Percentiles rank a stretch among this genome's conserved stretches.
These are phyloP conservation scores for Rossbeevera mucosa DNA, from an alignment of 768 basidiomycete species.

Conservation along the genomic window DNA sequence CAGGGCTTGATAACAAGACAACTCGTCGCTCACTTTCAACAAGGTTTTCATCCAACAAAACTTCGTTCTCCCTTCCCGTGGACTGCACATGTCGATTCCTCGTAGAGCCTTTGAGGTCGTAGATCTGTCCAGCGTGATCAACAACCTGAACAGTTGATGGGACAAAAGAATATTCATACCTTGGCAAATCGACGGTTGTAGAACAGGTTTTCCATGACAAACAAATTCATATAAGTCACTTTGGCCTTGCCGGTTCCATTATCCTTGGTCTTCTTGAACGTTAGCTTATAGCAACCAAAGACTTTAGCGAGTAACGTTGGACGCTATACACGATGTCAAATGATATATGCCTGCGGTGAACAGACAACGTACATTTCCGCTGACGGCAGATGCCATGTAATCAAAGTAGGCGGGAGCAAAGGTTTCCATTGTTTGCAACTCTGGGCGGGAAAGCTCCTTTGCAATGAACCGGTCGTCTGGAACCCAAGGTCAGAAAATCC, in stretches of 20 bases:
- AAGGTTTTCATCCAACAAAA: constrained; percentile 93
- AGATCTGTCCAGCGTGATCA: constrained; percentile 53
- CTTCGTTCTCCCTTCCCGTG: constrained; percentile 88
- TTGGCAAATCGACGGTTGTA: constrained; percentile 88
- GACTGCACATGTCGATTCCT: constrained; percentile 90
- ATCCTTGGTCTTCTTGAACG: constrained; percentile 78
- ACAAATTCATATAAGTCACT: constrained; percentile 86
- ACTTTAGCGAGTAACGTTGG: constrained; percentile 95
- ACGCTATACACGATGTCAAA: constrained; percentile 45
- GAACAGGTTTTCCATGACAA: constrained; percentile 98
- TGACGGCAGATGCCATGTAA: constrained; percentile 94
- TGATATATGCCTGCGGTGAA: not conserved
- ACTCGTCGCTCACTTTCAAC: constrained; percentile 62
- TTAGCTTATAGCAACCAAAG: constrained; percentile 94
- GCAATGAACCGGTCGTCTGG: constrained; percentile 97
- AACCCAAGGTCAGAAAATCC: not conserved
- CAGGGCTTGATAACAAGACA: not conserved
- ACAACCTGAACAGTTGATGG: not conserved
- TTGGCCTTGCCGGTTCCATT: constrained; percentile 59
- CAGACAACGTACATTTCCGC: constrained; percentile 59
- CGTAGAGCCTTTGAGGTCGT: constrained; percentile 95
- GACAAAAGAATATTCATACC: constrained; percentile 38
- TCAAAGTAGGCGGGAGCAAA: constrained; percentile 98
- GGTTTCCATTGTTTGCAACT: constrained; percentile 91
- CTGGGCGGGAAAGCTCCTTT: constrained; percentile 87